phyloP scores from a whole-genome alignment of 352 stramenopile genomes.

The Salisapilia sapeloensis region DNA sequence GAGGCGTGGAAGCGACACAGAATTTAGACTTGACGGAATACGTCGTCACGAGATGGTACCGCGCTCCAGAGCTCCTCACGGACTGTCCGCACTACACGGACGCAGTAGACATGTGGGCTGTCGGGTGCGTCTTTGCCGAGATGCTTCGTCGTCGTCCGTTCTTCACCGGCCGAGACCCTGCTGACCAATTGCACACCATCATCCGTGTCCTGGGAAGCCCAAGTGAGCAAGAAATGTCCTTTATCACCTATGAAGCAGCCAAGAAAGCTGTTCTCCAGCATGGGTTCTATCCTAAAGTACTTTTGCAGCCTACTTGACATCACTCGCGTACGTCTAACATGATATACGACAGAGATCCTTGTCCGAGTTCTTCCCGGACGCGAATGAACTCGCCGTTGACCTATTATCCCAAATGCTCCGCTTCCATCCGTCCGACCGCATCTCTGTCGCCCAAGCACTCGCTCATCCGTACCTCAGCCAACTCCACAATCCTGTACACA shows the following conservation, averaged over 20 bases:
- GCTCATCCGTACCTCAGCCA: conserved; percentile 80
- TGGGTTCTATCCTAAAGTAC: conserved; percentile 72
- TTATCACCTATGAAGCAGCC: conserved; percentile 89
- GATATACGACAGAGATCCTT: conserved; percentile 22
- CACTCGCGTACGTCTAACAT: neutral
- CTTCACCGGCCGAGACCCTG: conserved; percentile 67
- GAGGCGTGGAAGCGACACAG: conserved; percentile 74
- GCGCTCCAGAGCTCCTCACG: conserved; percentile 62
- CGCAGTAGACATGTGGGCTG: conserved; percentile 90
- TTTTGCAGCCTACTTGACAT: neutral
- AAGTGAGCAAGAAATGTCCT: conserved; percentile 89
- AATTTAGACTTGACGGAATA: conserved; percentile 77
- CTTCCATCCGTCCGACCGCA: conserved; percentile 89
- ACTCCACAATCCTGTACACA: conserved; percentile 77
- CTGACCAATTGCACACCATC: conserved; percentile 76
- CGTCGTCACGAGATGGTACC: conserved; percentile 85
- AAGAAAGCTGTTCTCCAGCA: conserved; percentile 73
- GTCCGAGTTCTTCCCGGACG: conserved; percentile 74
- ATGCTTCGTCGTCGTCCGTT: conserved; percentile 92
- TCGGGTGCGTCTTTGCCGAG: conserved; percentile 99
- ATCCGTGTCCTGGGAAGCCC: conserved; percentile 88
- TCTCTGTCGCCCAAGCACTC: conserved; percentile 84
- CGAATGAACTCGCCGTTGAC: conserved; percentile 67
- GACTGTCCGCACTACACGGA: conserved; percentile 95
- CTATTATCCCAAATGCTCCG: conserved; percentile 84